phyloP scores from a whole-genome alignment of 129 eudicot species.

The Deinandra increscens region DNA sequence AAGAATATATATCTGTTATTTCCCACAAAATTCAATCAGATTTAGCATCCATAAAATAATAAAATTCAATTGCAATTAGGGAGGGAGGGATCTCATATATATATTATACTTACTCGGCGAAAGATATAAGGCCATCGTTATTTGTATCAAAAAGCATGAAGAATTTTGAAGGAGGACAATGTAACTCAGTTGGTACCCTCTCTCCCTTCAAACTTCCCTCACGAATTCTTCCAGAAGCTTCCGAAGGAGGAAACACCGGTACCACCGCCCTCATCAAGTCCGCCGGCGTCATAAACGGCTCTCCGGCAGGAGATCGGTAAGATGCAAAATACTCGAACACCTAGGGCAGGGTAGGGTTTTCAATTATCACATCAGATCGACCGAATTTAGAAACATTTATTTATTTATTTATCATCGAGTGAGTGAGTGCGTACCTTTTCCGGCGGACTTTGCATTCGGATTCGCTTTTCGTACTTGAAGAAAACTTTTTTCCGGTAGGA shows the following conservation, averaged over 20 bases:
- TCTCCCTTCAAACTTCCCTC: slow-evolving; percentile 81
- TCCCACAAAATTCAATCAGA: neutral
- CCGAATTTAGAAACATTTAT: no score
- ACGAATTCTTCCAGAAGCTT: slow-evolving; percentile 60
- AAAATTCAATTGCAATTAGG: neutral
- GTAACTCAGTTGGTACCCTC: slow-evolving; percentile 41
- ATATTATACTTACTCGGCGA: slow-evolving; percentile 67
- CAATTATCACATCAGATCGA: no score
- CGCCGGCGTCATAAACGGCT: slow-evolving; percentile 76
- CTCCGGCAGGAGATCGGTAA: slow-evolving; percentile 45
- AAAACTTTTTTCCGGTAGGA: slow-evolving; percentile 72
- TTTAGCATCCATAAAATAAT: slow-evolving; percentile 1
- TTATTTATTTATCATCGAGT: no score
- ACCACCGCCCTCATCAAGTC: slow-evolving; percentile 94
- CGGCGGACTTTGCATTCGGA: slow-evolving; percentile 79
- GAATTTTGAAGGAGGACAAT: slow-evolving; percentile 69
- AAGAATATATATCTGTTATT: slow-evolving; percentile 87
- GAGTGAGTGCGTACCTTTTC: slow-evolving; percentile 55
- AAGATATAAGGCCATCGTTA: slow-evolving; percentile 82
- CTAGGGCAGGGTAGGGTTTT: no score
- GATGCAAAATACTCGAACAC: slow-evolving; percentile 95
- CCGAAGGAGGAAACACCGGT: slow-evolving; percentile 93
- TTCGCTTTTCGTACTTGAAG: slow-evolving; percentile 90
- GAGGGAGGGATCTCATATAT: no score
- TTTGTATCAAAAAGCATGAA: slow-evolving; percentile 93